Conservation (phyloP, 768 basidiomycete genomes). For the Tulasnella sp. region DNA sequence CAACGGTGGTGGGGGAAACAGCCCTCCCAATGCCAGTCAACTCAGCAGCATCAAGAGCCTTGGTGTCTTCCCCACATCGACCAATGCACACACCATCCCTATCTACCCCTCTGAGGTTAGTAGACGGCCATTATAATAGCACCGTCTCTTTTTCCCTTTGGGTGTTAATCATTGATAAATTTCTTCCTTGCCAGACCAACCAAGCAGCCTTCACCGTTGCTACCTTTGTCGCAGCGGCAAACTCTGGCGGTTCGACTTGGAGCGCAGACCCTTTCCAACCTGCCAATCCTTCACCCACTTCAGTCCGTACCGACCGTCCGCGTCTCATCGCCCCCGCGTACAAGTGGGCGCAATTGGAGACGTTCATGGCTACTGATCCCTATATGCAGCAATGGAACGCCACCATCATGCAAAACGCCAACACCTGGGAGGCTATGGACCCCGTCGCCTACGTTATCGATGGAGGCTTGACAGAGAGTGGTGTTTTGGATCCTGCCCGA, state of each 20-base stretch:
- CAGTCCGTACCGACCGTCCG: conserved; percentile 67
- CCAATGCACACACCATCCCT: conserved; percentile 72
- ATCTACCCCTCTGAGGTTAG: conserved; percentile 82
- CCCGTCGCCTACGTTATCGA: conserved; percentile 66
- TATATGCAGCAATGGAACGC: conserved; percentile 85
- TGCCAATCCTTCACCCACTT: conserved; percentile 45
- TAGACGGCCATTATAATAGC: conserved; percentile 19
- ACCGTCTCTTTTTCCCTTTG: conserved; percentile 1
- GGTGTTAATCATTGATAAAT: too few relatives aligned
- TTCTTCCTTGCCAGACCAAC: conserved; percentile 49
- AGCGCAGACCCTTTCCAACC: conserved; percentile 69
- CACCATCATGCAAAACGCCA: conserved; percentile 83
- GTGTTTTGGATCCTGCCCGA: conserved; percentile 85
- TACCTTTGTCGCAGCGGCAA: conserved; percentile 52
- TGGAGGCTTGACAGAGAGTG: conserved; percentile 51
- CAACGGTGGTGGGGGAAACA: conserved; percentile 20
- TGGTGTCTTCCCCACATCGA: conserved; percentile 64
- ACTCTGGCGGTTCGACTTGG: conserved; percentile 47
- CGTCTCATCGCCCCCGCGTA: conserved; percentile 83
- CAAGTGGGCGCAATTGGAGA: conserved; percentile 78
- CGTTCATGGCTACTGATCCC: conserved; percentile 66
- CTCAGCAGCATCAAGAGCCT: conserved; percentile 46
- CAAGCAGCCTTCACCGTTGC: conserved; percentile 57
- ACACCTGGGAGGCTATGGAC: conserved; percentile 49
- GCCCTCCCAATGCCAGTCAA: conserved; percentile 41